Evolutionary conservation across 2,329 filamentous ascomycete genomes (phyloP).

Genomic region (Curvularia lunata): DNA sequence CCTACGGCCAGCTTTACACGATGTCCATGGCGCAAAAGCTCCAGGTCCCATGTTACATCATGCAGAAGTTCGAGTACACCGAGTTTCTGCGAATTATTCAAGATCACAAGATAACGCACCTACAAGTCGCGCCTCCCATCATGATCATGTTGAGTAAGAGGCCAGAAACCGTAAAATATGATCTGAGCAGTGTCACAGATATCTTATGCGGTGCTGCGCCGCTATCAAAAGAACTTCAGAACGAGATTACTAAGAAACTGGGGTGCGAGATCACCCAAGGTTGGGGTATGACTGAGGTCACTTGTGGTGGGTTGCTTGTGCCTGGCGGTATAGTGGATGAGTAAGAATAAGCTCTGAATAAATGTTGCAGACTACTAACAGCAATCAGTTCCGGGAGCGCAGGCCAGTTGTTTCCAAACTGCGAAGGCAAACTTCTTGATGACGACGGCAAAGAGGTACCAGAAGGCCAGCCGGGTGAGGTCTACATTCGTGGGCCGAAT

Average conservation of each 20-base stretch:
- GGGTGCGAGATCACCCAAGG: slow-evolving; percentile 48
- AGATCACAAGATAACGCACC: slow-evolving; percentile 47
- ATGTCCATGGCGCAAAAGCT: slow-evolving; percentile 54
- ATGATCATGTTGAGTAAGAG: slow-evolving; percentile 54
- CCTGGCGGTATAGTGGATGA: slow-evolving; percentile 43
- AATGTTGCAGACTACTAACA: too few relatives aligned
- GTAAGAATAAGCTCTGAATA: too few relatives aligned
- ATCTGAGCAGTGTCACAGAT: slow-evolving; percentile 50
- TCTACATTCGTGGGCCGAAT: slow-evolving; percentile 51
- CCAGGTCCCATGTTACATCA: slow-evolving; percentile 54
- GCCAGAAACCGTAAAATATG: slow-evolving; percentile 51
- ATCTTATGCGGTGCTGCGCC: slow-evolving; percentile 53
- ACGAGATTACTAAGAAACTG: slow-evolving; percentile 46
- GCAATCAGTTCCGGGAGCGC: slow-evolving; percentile 46
- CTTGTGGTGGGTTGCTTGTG: slow-evolving; percentile 50
- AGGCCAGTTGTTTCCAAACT: slow-evolving; percentile 50
- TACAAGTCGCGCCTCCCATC: slow-evolving; percentile 53
- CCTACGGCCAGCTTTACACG: slow-evolving; percentile 56
- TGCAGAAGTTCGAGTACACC: slow-evolving; percentile 52
- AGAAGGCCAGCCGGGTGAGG: slow-evolving; percentile 48
- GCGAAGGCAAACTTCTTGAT: slow-evolving; percentile 51
- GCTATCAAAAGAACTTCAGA: slow-evolving; percentile 52
- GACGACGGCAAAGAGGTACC: slow-evolving; percentile 52
- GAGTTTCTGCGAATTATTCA: slow-evolving; percentile 50
- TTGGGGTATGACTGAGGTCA: slow-evolving; percentile 54